Base-by-base conservation (phyloP, 2,329 filamentous ascomycete species). In the Trichoderma arundinaceum region DNA sequence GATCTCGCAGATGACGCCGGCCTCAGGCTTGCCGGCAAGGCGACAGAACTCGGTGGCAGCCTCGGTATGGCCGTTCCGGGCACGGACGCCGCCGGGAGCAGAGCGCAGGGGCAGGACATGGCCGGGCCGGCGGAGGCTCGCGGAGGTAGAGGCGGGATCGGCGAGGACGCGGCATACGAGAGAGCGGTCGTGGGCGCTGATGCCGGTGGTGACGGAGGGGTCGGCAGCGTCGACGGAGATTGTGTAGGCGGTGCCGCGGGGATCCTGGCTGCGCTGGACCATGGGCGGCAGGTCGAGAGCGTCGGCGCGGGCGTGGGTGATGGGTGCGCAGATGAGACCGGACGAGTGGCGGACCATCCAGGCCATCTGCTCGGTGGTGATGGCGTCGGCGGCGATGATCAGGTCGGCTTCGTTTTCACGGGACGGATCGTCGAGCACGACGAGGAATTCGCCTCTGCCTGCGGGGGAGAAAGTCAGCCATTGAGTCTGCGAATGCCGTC, bases 401-500 rank as follows among this genome's bases (percentile, higher is more conserved):
- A 99, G 87, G 81, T 99, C 95, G 78, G 94, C 95, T 85, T 99
- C 95, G 78, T 99, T 99, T 79, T 99, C 95, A 78, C 95, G 94
- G 68, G 89, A 87, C 69, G 92, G 88, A 71, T 92, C 91, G 82
- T 99, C 95, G 74, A 99, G 92, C 43, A 97, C 94, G 68, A 99
- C 88, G 76, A 99, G 90, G 84, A 98, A 98, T 76, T 98, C 89
- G 78, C 92, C 93, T 78, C 88, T 86, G 74, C 84, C 89, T 92
- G 70, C 15, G 38, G 49, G 48, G 15, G 33, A 28, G 44, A 57
- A 17, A 15, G 52, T 54, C 44, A 57, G 52, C 35, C 17, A 39
- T 64, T 46, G 32, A 28, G 22, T 28, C 22, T 28, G 22, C 22
- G 22, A 28, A 28, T 28, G 22, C 22, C 22, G 22, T 28, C 4